Evolutionary conservation across 192 early-diverging fungal species (phyloP), one percentile per base, ranked within the genome.

Genomic region (Phlyctochytrium arcticum): DNA sequence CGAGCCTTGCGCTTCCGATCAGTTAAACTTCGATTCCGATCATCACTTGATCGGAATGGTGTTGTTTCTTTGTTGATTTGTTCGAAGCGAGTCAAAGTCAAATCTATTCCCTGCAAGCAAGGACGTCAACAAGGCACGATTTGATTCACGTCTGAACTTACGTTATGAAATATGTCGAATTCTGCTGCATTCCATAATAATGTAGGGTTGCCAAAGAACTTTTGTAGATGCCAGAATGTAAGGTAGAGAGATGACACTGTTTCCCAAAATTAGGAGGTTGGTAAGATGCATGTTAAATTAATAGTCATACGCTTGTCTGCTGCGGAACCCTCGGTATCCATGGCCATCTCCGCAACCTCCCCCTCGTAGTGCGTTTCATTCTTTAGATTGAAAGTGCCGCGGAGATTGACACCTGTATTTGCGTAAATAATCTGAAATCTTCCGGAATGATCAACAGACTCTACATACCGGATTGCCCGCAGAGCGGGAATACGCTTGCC

Each of bases 331-430:
- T 77, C 74, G 19, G 73, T 71, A 21, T 87, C 77, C 49, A 82
- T 71, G 0, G 59, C 56, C 39, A 81, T 76, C 5, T 76, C 76
- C 15, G 32, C 54, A 6, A 66, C 60, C 6, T 36, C 26, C 8
- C 37, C 23, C 33, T 86, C 75, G 66, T 74, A 70, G 23, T 69
- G 54, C 6, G 88, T 87, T 36, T 64, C 60, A 55, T 90, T 87
- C 36, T 89, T 87, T 9, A 72, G 57, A 68, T 93, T 90, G 75
- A 92, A 94, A 53, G 95, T 89, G 48, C 95, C 95, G 5, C 85
- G 78, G 37, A 92, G 68, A 39, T 98, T 98, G 54, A 96, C 92
- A 32, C 89, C 88, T 75, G n/a, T n/a, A n/a, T 53, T 12, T 17
- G 6, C 47, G n/a, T n/a, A n/a, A n/a, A n/a, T n/a, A n/a, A n/a